phyloP scores from a whole-genome alignment of 306 rosid genomes.

The Gleditsia sinensis region DNA sequence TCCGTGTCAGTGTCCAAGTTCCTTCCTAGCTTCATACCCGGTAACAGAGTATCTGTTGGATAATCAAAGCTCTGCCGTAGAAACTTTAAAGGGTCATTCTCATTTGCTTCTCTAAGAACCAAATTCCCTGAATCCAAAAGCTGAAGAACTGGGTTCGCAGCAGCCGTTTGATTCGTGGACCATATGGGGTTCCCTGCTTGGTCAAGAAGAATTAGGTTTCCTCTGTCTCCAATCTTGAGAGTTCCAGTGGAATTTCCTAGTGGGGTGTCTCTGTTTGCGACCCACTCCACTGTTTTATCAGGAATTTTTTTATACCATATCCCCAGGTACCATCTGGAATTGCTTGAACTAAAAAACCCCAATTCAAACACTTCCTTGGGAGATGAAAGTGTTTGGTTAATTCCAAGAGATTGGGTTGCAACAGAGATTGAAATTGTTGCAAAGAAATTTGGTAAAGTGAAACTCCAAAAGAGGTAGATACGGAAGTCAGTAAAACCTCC shows the following conservation, averaged over 20 bases:
- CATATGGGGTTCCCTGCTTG: too few relatives aligned
- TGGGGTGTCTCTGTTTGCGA: slow-evolving; percentile 60
- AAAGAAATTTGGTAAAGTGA: slow-evolving; percentile 16
- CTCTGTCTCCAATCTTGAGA: too few relatives aligned
- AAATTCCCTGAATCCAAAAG: too few relatives aligned
- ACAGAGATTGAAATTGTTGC: slow-evolving; percentile 5
- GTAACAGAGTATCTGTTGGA: too few relatives aligned
- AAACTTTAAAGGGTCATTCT: too few relatives aligned
- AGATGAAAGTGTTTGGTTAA: slow-evolving; percentile 53
- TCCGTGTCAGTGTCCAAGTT: slow-evolving; percentile 29
- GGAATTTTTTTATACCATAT: slow-evolving; percentile 53
- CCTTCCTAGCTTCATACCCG: slow-evolving; percentile 15
- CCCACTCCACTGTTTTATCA: slow-evolving; percentile 46
- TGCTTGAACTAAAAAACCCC: slow-evolving; percentile 43
- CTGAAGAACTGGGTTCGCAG: too few relatives aligned
- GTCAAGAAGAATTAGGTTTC: background rate
- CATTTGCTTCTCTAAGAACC: too few relatives aligned
- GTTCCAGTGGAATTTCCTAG: too few relatives aligned
- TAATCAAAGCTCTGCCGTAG: too few relatives aligned
- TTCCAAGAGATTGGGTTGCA: slow-evolving; percentile 37
- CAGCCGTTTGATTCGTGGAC: too few relatives aligned
- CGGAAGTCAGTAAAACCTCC: slow-evolving; percentile 14
- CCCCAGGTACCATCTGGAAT: slow-evolving; percentile 53
- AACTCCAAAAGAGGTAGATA: slow-evolving; percentile 2
- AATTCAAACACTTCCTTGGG: slow-evolving; percentile 44